Base-by-base conservation (phyloP, 2,329 filamentous ascomycete genomes). In the Talaromyces sp. region DNA sequence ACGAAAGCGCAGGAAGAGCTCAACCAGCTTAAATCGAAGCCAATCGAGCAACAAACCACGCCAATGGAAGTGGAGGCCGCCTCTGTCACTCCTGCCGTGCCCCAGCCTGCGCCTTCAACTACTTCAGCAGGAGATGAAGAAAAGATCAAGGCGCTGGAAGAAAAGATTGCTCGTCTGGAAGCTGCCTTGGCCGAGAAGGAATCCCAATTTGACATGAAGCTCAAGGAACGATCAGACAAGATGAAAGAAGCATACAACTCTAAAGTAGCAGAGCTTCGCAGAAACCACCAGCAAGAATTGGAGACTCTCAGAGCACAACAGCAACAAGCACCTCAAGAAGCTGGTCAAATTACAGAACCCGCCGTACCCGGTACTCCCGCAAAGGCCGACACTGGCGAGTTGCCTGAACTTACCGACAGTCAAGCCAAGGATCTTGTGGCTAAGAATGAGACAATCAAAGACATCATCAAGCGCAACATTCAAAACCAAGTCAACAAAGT, bases 181-280 rank as follows among this genome's bases (percentile, higher is more conserved):
- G 78, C 82, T 60, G 78, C 78, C 31, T 68, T 81, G 53, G 74
- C 76, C 31, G 77, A 80, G 50, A 80, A 84, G 63, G 74, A 81
- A 57, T 67, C 73, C 8, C 76, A 81, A 53, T 70, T 79, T 33
- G 80, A 84, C 54, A 71, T 77, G 25, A 74, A 78, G 54, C 67
- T 78, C 58, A 76, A 81, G 51, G 73, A 78, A 58, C 70, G 73
- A 10, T 70, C 77, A 1, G 80, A 82, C 56, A 83, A 86, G 60
- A 77, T 88, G 15, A 88, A 92, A 67, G 81, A 84, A 31, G 84
- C 81, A 10, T 78, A 89, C 60, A 88, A 88, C 65, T 85, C 84
- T 68, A 90, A 88, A 68, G 78, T 96, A 15, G 73, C 70, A 8
- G 82, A 86, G 52, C 73, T 78, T 10, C 79, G 75, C 61, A 75